Percentiles rank a stretch among this genome's conserved stretches.
Conservation (phyloP, 1,284 basidiomycete species). For the Ustilago shanxiensis region DNA sequence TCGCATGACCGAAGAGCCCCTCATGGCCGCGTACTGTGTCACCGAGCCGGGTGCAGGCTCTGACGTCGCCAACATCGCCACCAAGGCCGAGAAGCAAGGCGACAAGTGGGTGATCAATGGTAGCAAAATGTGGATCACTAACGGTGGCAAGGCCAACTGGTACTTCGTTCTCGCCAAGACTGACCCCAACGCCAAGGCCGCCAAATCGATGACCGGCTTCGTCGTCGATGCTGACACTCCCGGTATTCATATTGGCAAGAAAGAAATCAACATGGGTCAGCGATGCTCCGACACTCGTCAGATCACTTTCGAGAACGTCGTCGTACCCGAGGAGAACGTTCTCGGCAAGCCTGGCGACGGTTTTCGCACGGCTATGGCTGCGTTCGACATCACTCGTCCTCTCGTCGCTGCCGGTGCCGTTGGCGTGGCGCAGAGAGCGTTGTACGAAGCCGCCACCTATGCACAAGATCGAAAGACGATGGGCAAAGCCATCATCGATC, state of each 20-base stretch:
- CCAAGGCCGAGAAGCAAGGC: conserved; percentile 73
- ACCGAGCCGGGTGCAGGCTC: conserved; percentile 75
- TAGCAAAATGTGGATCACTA: conserved; percentile 74
- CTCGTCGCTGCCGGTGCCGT: conserved; percentile 74
- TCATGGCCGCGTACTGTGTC: conserved; percentile 75
- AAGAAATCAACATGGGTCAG: conserved; percentile 76
- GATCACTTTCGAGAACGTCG: conserved; percentile 75
- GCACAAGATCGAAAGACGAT: conserved; percentile 75
- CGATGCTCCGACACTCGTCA: conserved; percentile 75
- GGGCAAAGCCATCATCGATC: conserved; percentile 74
- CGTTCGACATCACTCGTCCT: conserved; percentile 73
- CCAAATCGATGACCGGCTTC: conserved; percentile 74
- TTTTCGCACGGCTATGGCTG: conserved; percentile 74
- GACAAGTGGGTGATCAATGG: conserved; percentile 73
- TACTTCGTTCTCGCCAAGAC: conserved; percentile 75
- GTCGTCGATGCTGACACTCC: conserved; percentile 74
- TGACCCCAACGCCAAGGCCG: conserved; percentile 72
- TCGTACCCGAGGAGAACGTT: conserved; percentile 73
- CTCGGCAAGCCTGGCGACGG: conserved; percentile 74
- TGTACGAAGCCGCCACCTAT: conserved; percentile 74
- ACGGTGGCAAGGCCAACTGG: conserved; percentile 74
- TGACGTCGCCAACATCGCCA: conserved; percentile 72
- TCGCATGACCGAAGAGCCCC: conserved; percentile 74
- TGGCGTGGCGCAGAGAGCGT: conserved; percentile 74
- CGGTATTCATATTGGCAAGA: conserved; percentile 72